Evolutionary conservation across 805 yeast genomes (phyloP).

Genomic region (Huiozyma sinensis): DNA sequence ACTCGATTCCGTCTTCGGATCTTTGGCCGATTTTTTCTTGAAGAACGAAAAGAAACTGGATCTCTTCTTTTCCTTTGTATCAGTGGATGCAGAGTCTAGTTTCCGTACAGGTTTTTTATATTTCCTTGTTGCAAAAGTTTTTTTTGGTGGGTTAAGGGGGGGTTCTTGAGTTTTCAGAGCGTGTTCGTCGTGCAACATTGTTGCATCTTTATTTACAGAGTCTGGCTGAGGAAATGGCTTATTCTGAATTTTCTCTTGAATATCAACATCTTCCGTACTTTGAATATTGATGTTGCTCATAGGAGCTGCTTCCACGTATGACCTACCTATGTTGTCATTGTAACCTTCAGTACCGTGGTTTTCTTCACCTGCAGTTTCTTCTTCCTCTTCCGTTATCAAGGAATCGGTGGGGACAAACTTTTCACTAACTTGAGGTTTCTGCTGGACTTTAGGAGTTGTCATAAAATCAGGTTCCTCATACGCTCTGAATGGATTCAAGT

Average conservation of each 20-base stretch:
- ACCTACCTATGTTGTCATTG: not conserved
- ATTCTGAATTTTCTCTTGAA: no score
- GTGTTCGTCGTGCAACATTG: no score
- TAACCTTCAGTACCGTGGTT: not conserved
- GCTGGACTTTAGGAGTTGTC: conserved; percentile 18
- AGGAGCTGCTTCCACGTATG: no score
- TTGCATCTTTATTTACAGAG: no score
- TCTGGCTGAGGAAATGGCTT: no score
- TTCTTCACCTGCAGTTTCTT: not conserved
- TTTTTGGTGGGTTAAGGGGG: not conserved
- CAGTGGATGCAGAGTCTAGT: not conserved
- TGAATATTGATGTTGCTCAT: no score
- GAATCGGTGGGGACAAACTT: not conserved
- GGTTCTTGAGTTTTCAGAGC: not conserved
- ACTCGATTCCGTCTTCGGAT: not conserved
- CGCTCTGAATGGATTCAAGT: not conserved
- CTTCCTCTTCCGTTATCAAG: not conserved
- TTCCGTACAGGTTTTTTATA: not conserved
- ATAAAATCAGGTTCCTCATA: conserved; percentile 24
- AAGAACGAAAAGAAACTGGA: conserved; percentile 24
- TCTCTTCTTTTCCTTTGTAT: conserved; percentile 8
- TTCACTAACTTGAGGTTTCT: not conserved
- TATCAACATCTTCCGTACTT: no score
- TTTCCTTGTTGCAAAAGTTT: not conserved
- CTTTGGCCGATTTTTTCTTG: conserved; percentile 10